Base-by-base conservation (phyloP, 208 protist species). In the Porcisia deanei region DNA sequence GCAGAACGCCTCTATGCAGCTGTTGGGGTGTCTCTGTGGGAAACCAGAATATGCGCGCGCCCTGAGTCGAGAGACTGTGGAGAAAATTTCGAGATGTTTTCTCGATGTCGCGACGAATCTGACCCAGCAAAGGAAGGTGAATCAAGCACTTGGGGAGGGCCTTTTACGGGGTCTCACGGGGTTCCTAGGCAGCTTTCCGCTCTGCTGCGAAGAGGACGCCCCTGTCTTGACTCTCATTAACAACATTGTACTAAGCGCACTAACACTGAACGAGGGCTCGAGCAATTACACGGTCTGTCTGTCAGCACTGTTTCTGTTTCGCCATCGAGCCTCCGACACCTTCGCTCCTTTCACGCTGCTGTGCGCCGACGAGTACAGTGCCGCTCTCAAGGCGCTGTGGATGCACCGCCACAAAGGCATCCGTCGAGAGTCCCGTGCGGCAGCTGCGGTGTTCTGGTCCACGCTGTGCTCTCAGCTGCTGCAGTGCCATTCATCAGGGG, bases 341-440 rank as follows among this genome's bases (percentile, higher is more conserved):
- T 74, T 92, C 16, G 81, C 80, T 16, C 82, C 74, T 64, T 86
- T 71, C 71, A 70, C 86, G 49, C 34, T 76, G 34, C 16, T 61
- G 16, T 80, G 83, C 73, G 77, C 85, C 20, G 30, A 37, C 5
- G 65, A 85, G 61, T 84, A 79, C 59, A 70, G 73, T 12, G 49
- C 58, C 1, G 20, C 77, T 16, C 54, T 93, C 71, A 12, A 54
- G 37, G 43, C 9, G 25, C 77, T 93, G 9, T 90, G 85, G 86
- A n/a, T 41, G 66, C 89, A 93, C 78, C 78, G 77, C 57, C 91
- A 93, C 77, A 80, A 70, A n/a, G 77, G 85, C 30, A 65, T 93
- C 14, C 86, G 82, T 72, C 85, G 87, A 18, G 76, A 76, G 3
- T 73, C 86, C 34, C 82, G 84, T 72, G 30, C 71, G 14, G 89